These are phyloP conservation scores for Tuber magnatum DNA, from an alignment of 495 filamentous ascomycete genomes.

Conservation along the genomic window DNA sequence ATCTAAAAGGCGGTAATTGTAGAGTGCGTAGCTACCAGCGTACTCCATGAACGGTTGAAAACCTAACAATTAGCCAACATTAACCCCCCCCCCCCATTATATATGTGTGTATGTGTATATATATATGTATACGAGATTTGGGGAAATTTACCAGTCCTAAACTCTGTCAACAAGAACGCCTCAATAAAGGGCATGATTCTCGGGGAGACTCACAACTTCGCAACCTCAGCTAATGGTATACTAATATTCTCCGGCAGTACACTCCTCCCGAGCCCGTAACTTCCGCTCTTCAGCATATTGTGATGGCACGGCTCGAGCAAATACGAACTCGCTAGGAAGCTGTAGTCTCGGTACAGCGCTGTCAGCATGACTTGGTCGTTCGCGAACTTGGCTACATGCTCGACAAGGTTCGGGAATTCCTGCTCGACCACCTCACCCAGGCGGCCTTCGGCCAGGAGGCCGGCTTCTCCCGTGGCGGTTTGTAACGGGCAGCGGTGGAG, in stretches of 20 bases:
- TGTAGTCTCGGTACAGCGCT: slow-evolving; percentile 82
- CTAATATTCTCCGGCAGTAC: slow-evolving; percentile 63
- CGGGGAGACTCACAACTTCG: slow-evolving; percentile 59
- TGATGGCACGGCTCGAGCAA: slow-evolving; percentile 90
- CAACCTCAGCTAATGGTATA: slow-evolving; percentile 67
- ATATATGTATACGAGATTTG: neutral
- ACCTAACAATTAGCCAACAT: slow-evolving; percentile 46
- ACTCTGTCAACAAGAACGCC: neutral
- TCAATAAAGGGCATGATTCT: neutral
- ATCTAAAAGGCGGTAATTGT: slow-evolving; percentile 72
- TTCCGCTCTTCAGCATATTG: slow-evolving; percentile 53
- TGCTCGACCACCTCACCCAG: slow-evolving; percentile 60
- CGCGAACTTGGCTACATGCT: slow-evolving; percentile 58
- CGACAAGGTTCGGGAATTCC: slow-evolving; percentile 67
- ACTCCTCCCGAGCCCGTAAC: slow-evolving; percentile 69
- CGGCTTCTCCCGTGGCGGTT: slow-evolving; percentile 60
- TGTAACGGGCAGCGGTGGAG: slow-evolving; percentile 68
- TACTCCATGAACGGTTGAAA: slow-evolving; percentile 94
- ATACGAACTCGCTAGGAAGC: slow-evolving; percentile 79
- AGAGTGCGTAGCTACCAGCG: slow-evolving; percentile 81
- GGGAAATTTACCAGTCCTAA: slow-evolving; percentile 14
- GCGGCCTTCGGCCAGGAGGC: slow-evolving; percentile 63
- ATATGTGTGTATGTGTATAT: too few relatives aligned
- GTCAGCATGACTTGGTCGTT: slow-evolving; percentile 67
- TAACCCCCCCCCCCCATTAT: too few relatives aligned